Evolutionary conservation across 2,329 filamentous ascomycete species (phyloP).

Genomic region (Metarhizium rileyi): DNA sequence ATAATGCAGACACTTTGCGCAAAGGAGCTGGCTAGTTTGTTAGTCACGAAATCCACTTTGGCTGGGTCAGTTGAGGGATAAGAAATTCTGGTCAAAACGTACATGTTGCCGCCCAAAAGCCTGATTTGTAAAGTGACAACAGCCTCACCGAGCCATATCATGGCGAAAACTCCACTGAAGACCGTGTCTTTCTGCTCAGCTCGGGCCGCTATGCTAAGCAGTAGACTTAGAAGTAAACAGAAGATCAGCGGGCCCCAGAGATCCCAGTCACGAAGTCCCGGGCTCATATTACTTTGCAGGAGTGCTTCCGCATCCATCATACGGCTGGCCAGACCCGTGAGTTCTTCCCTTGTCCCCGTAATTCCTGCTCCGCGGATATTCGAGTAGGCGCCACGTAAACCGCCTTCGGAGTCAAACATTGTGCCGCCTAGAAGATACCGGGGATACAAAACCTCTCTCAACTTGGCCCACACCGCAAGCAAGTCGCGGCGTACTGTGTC

Average conservation of each 20-base stretch:
- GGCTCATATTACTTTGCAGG: constrained; percentile 66
- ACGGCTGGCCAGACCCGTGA: constrained; percentile 49
- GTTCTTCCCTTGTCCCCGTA: constrained; percentile 50
- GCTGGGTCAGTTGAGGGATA: background rate
- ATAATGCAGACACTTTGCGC: constrained; percentile 97
- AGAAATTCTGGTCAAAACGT: constrained; percentile 30
- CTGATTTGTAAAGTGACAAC: constrained; percentile 98
- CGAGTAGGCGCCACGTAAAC: constrained; percentile 51
- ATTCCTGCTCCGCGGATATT: constrained; percentile 50
- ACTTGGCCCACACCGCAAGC: constrained; percentile 91
- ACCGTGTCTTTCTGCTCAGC: constrained; percentile 76
- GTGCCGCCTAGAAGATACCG: constrained; percentile 76
- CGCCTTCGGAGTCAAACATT: constrained; percentile 47
- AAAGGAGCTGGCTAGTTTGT: constrained; percentile 61
- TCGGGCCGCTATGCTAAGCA: constrained; percentile 74
- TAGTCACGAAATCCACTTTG: background rate
- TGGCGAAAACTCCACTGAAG: constrained; percentile 92
- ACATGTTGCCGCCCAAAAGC: constrained; percentile 94
- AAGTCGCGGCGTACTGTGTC: constrained; percentile 90
- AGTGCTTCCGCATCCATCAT: constrained; percentile 55
- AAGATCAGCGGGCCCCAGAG: constrained; percentile 96
- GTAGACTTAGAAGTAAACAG: constrained; percentile 76
- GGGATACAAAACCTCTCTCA: constrained; percentile 93
- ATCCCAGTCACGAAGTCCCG: constrained; percentile 92
- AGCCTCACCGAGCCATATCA: constrained; percentile 94